A percentile compares a stretch with the other conserved stretches of the same genome.
phyloP scores from a whole-genome alignment of 257 asterid species.

The Agastache rugosa region DNA sequence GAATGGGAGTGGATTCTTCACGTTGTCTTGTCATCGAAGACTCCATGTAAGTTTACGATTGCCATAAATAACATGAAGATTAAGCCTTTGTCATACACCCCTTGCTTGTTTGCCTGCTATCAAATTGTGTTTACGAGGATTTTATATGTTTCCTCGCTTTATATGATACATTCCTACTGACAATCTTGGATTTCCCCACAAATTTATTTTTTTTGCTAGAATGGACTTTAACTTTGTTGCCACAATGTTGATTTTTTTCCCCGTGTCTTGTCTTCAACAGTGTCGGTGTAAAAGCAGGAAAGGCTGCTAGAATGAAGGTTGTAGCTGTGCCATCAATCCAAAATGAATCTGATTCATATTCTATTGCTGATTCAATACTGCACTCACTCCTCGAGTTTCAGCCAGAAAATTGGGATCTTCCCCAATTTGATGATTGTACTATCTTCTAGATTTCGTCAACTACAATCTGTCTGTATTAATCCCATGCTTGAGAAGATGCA shows the following conservation, averaged over 20 bases:
- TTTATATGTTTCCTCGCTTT: too few relatives aligned
- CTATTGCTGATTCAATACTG: constrained; percentile 69
- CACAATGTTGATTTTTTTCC: neutral
- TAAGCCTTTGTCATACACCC: neutral
- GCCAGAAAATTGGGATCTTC: constrained; percentile 91
- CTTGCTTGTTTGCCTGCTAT: neutral
- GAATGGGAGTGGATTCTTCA: constrained; percentile 67
- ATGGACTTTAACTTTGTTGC: neutral
- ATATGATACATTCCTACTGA: too few relatives aligned
- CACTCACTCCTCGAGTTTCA: constrained; percentile 76
- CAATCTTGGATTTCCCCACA: neutral
- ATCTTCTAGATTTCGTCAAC: constrained; percentile 21
- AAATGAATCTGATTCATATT: constrained; percentile 57
- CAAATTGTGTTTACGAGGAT: too few relatives aligned
- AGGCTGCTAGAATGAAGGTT: constrained; percentile 90
- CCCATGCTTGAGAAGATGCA: constrained; percentile 17
- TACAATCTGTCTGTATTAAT: constrained; percentile 17
- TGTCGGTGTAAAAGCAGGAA: constrained; percentile 89
- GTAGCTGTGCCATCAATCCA: constrained; percentile 86
- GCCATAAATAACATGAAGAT: neutral
- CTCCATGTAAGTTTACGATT: constrained; percentile 63
- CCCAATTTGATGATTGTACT: constrained; percentile 76
- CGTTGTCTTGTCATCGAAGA: constrained; percentile 90
- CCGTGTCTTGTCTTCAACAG: constrained; percentile 47
- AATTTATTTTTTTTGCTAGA: neutral